A percentile compares a stretch with the other conserved stretches of the same genome.
Conservation (phyloP, 139 green algal genomes). For the Chlamydomonas applanata region DNA sequence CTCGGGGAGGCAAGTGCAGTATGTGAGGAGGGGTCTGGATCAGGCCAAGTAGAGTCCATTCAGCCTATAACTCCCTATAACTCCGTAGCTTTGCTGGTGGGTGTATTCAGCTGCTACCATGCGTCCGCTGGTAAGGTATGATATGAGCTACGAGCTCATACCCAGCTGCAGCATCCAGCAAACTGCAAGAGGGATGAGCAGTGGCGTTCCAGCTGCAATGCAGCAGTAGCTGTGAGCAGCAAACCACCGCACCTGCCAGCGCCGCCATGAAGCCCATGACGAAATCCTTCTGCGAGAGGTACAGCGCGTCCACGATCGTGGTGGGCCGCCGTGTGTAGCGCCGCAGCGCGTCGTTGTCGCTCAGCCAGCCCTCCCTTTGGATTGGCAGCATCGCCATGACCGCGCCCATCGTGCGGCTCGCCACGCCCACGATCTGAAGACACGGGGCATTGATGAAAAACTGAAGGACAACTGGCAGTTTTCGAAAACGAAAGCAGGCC, state of each 20-base stretch:
- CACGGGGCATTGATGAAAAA: background rate
- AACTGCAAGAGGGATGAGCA: no score
- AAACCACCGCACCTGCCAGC: conserved; percentile 13
- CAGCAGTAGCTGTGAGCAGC: no score
- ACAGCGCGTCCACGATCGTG: conserved; percentile 65
- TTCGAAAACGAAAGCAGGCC: background rate
- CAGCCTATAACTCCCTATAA: no score
- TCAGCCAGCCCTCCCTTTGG: conserved; percentile 44
- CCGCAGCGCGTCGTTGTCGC: conserved; percentile 55
- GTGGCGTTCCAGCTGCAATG: no score
- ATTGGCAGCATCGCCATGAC: conserved; percentile 64
- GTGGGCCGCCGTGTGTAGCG: conserved; percentile 58
- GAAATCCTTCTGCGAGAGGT: conserved; percentile 48
- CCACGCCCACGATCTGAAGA: conserved; percentile 56
- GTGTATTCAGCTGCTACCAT: no score
- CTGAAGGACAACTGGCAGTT: background rate
- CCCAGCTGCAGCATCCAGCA: no score
- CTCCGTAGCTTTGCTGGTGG: no score
- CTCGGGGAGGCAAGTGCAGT: no score
- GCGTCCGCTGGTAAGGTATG: no score
- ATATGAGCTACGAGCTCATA: no score
- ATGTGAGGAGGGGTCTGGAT: no score
- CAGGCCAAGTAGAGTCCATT: no score
- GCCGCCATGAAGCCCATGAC: conserved; percentile 51
- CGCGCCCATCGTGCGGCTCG: conserved; percentile 60